phyloP scores from a whole-genome alignment of 345 rosid species.

The Garcia nutans region DNA sequence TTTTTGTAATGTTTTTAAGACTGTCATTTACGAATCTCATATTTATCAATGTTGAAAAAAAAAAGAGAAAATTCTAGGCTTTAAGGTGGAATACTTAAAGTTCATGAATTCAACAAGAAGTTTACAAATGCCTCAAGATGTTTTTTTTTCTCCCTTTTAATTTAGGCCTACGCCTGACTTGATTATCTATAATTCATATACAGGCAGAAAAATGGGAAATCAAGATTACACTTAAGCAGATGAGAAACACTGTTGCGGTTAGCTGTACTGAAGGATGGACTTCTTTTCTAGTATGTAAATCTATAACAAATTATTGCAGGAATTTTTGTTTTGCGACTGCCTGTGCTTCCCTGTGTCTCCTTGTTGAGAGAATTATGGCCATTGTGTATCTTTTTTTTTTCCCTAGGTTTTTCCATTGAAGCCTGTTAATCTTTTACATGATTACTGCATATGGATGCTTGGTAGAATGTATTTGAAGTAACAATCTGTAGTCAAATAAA shows the following conservation, averaged over 20 bases:
- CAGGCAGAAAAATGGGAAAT: constrained; percentile 84
- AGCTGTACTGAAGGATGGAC: constrained; percentile 6
- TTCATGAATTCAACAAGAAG: too few relatives aligned
- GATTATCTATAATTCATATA: constrained; percentile 6
- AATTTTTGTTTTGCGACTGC: constrained; percentile 5
- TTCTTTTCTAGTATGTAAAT: constrained; percentile 9
- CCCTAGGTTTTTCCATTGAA: neutral
- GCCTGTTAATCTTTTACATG: neutral
- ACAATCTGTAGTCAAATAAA: too few relatives aligned
- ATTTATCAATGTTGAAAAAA: too few relatives aligned
- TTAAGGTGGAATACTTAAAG: too few relatives aligned
- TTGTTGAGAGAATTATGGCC: neutral
- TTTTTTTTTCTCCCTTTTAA: too few relatives aligned
- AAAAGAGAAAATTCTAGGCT: too few relatives aligned
- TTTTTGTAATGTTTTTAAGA: too few relatives aligned
- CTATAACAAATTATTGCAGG: neutral
- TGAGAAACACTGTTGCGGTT: neutral
- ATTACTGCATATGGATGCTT: neutral
- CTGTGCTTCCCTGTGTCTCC: constrained; percentile 11
- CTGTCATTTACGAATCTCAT: too few relatives aligned
- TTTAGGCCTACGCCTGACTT: neutral
- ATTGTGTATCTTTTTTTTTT: neutral
- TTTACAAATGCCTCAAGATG: too few relatives aligned
- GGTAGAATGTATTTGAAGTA: too few relatives aligned
- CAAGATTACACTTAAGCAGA: constrained; percentile 45